Base-by-base conservation (phyloP, 345 rosid species). In the Dipteronia sinensis region DNA sequence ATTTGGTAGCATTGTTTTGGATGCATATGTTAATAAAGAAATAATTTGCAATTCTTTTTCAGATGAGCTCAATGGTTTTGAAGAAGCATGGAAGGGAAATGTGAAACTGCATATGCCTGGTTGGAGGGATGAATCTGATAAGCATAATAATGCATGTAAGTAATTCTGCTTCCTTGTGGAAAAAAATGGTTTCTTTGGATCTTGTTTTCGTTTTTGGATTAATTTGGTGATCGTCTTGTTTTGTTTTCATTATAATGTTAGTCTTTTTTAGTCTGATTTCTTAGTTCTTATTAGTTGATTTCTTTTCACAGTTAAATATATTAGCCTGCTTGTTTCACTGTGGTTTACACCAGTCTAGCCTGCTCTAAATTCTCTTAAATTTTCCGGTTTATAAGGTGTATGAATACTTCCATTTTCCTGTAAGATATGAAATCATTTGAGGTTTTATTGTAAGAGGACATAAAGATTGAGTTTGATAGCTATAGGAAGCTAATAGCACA, bases 41-140 rank as follows among this genome's bases (percentile, higher is more conserved):
- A 66, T 59, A 55, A n/a, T n/a, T 62, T 78, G 68, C 1, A 19
- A 51, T 71, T 58, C 7, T 42, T 77, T 75, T 68, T 23, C 83
- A 94, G 98, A 88, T 23, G 95, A 91, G 69, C 83, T 94, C 55
- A 55, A 82, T 62, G 83, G 89, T 15, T 94, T 92, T 80, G 94
- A 92, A 75, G 85, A 88, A 79, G 83, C 77, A 42, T 94, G 95
- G 97, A 85, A 88, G 73, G 88, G 83, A 44, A 88, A 87, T 76
- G 85, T 78, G 49, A 76, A 74, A 15, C 79, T 63, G 69, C 79
- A 68, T 70, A 65, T 81, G 65, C 86, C 79, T 55, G 79, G 70
- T 56, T 71, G 84, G 83, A 78, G 6, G 73, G 40, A 68, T 73
- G 87, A 79, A 40, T 73, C 67, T 78, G 71, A 70, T 64, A 44